Evolutionary conservation across 2,329 filamentous ascomycete genomes (phyloP).

Genomic region (Teratosphaeria nubilosa): DNA sequence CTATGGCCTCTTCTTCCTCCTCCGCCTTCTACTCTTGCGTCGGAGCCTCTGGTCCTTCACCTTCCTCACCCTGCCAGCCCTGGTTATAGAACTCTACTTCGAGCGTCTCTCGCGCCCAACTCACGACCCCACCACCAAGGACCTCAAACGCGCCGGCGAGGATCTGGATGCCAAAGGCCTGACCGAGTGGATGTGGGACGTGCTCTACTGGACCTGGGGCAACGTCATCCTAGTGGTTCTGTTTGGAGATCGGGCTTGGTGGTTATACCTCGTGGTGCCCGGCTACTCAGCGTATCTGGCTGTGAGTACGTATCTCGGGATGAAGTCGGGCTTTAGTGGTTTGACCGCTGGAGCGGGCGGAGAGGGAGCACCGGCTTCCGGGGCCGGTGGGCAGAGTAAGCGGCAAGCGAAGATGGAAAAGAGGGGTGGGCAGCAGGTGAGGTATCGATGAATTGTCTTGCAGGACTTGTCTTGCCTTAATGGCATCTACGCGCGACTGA

Average conservation of each 20-base stretch:
- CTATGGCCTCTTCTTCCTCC: conserved; percentile 64
- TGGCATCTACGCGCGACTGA: background rate
- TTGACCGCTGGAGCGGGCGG: conserved; percentile 30
- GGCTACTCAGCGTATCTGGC: conserved; percentile 35
- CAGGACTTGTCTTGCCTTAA: background rate
- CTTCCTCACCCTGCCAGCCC: conserved; percentile 61
- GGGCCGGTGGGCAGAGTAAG: conserved; percentile 31
- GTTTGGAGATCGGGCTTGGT: conserved; percentile 73
- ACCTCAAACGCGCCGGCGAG: conserved; percentile 70
- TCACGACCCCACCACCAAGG: conserved; percentile 36
- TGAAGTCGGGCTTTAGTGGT: conserved; percentile 32
- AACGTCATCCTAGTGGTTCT: conserved; percentile 61
- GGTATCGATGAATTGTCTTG: conserved; percentile 32
- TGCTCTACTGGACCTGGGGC: conserved; percentile 88
- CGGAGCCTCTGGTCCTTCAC: conserved; percentile 53
- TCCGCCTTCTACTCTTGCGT: conserved; percentile 52
- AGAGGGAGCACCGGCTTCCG: conserved; percentile 11
- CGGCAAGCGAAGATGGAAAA: conserved; percentile 43
- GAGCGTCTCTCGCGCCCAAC: conserved; percentile 75
- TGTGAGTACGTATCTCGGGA: conserved; percentile 37
- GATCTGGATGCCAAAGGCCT: conserved; percentile 79
- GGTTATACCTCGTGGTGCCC: conserved; percentile 45
- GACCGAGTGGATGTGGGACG: conserved; percentile 97
- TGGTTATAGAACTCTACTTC: conserved; percentile 74
- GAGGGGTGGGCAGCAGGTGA: conserved; percentile 39